Percentiles rank a stretch among this genome's conserved stretches.
phyloP scores from a whole-genome alignment of 2,329 filamentous ascomycete genomes.

The Cercospora citrullina region DNA sequence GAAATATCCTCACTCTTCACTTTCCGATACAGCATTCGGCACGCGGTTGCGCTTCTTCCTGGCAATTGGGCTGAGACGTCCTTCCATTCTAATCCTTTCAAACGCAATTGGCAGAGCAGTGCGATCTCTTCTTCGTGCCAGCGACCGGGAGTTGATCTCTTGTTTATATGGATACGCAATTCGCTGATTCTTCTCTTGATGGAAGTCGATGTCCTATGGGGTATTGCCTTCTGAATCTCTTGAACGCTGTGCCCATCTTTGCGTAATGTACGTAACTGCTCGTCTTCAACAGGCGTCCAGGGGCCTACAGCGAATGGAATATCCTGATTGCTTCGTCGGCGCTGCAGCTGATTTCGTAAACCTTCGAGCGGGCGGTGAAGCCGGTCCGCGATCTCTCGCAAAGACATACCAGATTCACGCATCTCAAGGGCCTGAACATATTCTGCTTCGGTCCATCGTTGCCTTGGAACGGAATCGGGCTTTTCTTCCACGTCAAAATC shows the following conservation, averaged over 20 bases:
- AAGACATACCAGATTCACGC: neutral
- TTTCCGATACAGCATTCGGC: neutral
- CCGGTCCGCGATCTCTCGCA: neutral
- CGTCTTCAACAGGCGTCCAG: neutral
- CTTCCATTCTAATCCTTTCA: neutral
- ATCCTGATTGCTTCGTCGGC: neutral
- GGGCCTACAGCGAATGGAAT: neutral
- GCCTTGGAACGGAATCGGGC: neutral
- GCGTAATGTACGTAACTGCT: constrained; percentile 1
- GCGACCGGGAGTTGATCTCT: neutral
- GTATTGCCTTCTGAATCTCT: neutral
- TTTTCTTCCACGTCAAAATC: neutral
- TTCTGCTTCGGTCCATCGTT: neutral
- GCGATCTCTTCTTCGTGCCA: neutral
- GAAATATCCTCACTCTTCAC: neutral
- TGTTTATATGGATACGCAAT: neutral
- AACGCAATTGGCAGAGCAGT: neutral
- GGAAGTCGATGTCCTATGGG: neutral
- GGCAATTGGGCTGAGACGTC: neutral
- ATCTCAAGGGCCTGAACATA: neutral
- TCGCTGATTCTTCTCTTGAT: neutral
- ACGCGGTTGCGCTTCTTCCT: neutral
- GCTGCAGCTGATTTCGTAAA: neutral
- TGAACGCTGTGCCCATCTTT: neutral
- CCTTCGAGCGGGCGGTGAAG: neutral